Evolutionary conservation across 371 early-diverging fungal genomes (phyloP).

Genomic region (Mortierella sp.): DNA sequence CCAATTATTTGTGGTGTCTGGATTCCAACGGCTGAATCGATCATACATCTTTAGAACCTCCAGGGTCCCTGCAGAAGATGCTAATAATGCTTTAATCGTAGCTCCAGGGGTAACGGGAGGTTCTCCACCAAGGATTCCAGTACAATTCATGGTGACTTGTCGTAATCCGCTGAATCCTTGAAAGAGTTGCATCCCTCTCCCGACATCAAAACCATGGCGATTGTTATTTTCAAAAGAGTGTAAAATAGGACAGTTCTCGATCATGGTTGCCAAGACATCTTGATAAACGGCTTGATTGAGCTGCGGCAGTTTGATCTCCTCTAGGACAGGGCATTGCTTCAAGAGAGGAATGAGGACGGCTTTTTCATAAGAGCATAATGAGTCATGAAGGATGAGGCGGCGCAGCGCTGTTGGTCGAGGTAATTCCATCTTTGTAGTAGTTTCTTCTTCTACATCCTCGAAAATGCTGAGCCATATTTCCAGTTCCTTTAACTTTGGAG

Average conservation of each 20-base stretch:
- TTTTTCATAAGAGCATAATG: background rate
- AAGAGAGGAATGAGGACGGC: background rate
- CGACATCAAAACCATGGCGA: too few species aligned
- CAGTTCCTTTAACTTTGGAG: background rate
- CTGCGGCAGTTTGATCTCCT: background rate
- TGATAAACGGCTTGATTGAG: background rate
- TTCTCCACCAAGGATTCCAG: too few species aligned
- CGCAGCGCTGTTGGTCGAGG: slow-evolving; percentile 3
- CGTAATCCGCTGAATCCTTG: too few species aligned
- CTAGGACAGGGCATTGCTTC: slow-evolving; percentile 7
- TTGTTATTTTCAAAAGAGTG: slow-evolving; percentile 3
- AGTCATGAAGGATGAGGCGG: background rate
- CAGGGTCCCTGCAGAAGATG: too few species aligned
- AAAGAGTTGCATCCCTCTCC: too few species aligned
- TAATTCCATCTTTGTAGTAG: background rate
- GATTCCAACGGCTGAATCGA: too few species aligned
- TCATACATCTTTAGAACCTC: too few species aligned
- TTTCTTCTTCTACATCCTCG: background rate
- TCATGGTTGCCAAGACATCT: background rate
- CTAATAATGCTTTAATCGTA: too few species aligned
- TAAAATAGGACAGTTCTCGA: slow-evolving; percentile 4
- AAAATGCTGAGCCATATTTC: slow-evolving; percentile 4
- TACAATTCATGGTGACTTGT: too few species aligned
- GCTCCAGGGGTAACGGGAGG: too few species aligned
- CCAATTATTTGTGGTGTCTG: too few species aligned